phyloP scores from a whole-genome alignment of 2,329 filamentous ascomycete species.

The Cryphonectria parasitica region DNA sequence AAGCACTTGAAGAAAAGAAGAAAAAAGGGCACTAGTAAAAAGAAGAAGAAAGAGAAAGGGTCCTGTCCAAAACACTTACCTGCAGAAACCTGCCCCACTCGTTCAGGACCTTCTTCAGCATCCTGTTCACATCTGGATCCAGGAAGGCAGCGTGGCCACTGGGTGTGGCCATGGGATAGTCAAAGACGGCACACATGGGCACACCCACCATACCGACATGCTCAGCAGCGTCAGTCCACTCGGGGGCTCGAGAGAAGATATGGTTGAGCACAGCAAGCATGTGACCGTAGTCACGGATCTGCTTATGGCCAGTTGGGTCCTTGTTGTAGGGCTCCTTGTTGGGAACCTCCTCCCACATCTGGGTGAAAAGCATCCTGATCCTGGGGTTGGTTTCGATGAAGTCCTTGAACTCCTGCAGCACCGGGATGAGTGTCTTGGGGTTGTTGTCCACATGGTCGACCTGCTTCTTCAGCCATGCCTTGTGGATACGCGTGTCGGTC shows the following conservation, averaged over 20 bases:
- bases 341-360: conserved; percentile 73
- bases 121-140: conserved; percentile 57
- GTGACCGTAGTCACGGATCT: conserved; percentile 68
- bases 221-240: conserved; percentile 57
- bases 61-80: conserved; percentile 36
- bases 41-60: neutral
- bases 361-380: conserved; percentile 67
- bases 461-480: conserved; percentile 63
- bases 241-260: conserved; percentile 53
- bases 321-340: conserved; percentile 60
- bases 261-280: conserved; percentile 71
- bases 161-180: conserved; percentile 60
- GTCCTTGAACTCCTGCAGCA: conserved; percentile 65
- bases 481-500: conserved; percentile 63
- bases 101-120: conserved; percentile 59
- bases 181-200: conserved; percentile 57
- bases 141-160: conserved; percentile 58
- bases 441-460: conserved; percentile 59
- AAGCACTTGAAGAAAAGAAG: neutral
- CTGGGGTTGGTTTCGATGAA: conserved; percentile 67
- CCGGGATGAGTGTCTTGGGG: conserved; percentile 58
- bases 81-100: conserved; percentile 59
- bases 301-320: conserved; percentile 64
- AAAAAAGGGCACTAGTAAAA: neutral
- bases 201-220: conserved; percentile 57